Percentiles rank a stretch among this genome's conserved stretches.
Evolutionary conservation across 257 asterid species (phyloP).

Genomic region (Penstemon davidsonii): DNA sequence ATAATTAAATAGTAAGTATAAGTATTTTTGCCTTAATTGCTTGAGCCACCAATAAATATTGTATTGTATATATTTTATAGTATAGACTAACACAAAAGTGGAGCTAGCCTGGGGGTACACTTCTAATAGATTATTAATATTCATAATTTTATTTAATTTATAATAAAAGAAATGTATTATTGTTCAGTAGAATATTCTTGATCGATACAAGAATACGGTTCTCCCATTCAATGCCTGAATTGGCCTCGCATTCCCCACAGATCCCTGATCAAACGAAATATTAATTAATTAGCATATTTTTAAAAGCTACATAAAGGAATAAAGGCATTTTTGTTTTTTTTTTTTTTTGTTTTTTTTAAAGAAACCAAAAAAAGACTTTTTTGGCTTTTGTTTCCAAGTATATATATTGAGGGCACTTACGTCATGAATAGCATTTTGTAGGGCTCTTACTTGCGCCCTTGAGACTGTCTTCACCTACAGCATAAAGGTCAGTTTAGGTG

Average conservation of each 20-base stretch:
- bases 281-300: not conserved
- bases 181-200: not conserved
- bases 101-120: too few species aligned
- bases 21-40: too few species aligned
- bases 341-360: too few species aligned
- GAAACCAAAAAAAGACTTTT: too few species aligned
- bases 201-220: conserved; percentile 11
- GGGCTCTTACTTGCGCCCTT: conserved; percentile 36
- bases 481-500: too few species aligned
- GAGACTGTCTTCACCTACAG: conserved; percentile 55
- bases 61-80: too few species aligned
- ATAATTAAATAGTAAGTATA: too few species aligned
- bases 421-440: conserved; percentile 45
- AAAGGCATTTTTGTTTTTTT: not conserved
- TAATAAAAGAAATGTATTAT: not conserved
- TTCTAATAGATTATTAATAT: too few species aligned
- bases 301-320: not conserved
- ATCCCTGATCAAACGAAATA: not conserved
- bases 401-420: conserved; percentile 39
- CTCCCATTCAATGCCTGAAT: conserved; percentile 37
- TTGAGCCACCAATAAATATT: too few species aligned
- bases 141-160: too few species aligned
- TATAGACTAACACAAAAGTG: too few species aligned
- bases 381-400: too few species aligned
- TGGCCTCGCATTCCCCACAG: conserved; percentile 48